Conservation (phyloP, 306 rosid genomes). For the Senna siamea region DNA sequence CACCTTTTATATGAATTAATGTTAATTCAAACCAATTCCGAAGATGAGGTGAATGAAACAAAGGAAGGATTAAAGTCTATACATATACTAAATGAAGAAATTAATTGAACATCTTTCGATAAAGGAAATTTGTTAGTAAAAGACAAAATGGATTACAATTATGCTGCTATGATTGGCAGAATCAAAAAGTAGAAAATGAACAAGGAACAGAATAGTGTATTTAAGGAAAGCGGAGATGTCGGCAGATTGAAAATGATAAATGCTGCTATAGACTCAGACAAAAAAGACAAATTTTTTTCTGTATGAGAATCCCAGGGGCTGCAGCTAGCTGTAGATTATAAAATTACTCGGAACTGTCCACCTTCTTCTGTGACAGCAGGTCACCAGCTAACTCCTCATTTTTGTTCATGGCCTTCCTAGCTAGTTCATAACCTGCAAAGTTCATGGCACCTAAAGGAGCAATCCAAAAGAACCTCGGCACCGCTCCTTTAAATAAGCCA, state of each 20-base stretch:
- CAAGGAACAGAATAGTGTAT: slow-evolving; percentile 37
- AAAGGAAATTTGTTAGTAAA: slow-evolving; percentile 41
- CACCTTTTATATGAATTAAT: neutral
- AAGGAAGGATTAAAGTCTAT: slow-evolving; percentile 36
- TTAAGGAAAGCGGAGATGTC: slow-evolving; percentile 48
- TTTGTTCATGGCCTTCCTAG: slow-evolving; percentile 93
- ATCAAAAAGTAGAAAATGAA: slow-evolving; percentile 43
- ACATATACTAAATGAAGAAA: slow-evolving; percentile 48
- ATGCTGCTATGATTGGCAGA: slow-evolving; percentile 54
- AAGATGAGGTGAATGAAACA: slow-evolving; percentile 25
- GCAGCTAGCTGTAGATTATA: neutral
- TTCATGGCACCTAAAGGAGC: slow-evolving; percentile 99
- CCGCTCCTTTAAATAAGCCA: slow-evolving; percentile 92
- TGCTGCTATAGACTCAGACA: slow-evolving; percentile 46
- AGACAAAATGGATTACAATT: slow-evolving; percentile 34
- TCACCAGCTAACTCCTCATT: slow-evolving; percentile 58
- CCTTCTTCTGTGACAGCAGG: slow-evolving; percentile 54
- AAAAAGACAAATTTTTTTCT: slow-evolving; percentile 46
- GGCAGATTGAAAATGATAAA: slow-evolving; percentile 50
- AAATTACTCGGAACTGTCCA: slow-evolving; percentile 50
- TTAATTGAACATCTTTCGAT: slow-evolving; percentile 30
- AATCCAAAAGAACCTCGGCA: slow-evolving; percentile 98
- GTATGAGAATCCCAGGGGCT: slow-evolving; percentile 20
- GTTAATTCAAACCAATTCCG: neutral
- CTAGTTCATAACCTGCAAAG: slow-evolving; percentile 96